Evolutionary conservation across 2,329 filamentous ascomycete species (phyloP).

Genomic region (Trichoderma brevicompactum): DNA sequence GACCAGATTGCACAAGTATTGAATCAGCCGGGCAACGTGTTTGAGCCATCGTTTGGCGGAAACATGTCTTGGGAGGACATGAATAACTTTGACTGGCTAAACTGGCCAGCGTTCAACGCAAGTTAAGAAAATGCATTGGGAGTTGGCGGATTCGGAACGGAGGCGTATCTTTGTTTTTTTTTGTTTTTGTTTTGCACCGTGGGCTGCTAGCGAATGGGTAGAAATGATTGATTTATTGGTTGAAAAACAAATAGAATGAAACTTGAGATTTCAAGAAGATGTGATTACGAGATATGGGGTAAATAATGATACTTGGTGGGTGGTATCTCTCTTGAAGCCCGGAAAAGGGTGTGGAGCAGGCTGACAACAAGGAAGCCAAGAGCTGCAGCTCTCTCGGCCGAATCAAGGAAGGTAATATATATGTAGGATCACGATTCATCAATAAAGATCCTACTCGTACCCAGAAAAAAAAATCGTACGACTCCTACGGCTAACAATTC

Average conservation of each 20-base stretch:
- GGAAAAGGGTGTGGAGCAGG: background rate
- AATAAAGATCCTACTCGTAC: background rate
- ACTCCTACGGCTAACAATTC: background rate
- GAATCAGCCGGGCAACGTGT: conserved; percentile 64
- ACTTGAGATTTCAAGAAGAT: background rate
- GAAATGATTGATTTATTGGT: background rate
- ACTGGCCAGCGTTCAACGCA: conserved; percentile 53
- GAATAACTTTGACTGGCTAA: conserved; percentile 61
- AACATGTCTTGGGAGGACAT: conserved; percentile 62
- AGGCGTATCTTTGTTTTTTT: background rate
- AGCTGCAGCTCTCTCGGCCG: background rate
- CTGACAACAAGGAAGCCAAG: background rate
- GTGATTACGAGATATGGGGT: too few relatives aligned
- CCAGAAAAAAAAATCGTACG: background rate
- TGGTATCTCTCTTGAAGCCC: background rate
- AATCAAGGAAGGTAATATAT: background rate
- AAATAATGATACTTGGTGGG: too few relatives aligned
- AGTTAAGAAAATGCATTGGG: conserved; percentile 8
- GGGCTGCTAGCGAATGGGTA: background rate
- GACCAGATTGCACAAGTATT: conserved; percentile 69
- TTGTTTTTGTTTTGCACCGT: background rate
- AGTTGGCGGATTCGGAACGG: background rate
- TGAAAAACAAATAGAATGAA: background rate
- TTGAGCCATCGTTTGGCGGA: conserved; percentile 59
- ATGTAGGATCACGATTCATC: background rate